Evolutionary conservation across 768 basidiomycete species (phyloP).

Genomic region (Mycena metata): DNA sequence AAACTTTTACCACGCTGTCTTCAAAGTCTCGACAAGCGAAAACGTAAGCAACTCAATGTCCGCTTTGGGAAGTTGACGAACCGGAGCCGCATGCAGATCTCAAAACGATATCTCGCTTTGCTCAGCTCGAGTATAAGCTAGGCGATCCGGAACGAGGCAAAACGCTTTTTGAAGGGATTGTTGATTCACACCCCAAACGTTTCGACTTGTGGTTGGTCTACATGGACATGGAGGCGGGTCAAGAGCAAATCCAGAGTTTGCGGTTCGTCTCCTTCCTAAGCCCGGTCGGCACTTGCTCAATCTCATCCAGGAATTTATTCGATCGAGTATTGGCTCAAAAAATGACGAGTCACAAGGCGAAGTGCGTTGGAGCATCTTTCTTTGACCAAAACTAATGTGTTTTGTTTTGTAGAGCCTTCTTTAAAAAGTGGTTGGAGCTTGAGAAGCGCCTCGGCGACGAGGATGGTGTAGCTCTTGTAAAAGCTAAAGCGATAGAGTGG

Average conservation of each 20-base stretch:
- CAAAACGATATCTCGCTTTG: constrained; percentile 96
- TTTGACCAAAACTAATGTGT: constrained; percentile 22
- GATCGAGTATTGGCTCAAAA: constrained; percentile 86
- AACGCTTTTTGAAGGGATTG: constrained; percentile 95
- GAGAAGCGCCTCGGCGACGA: constrained; percentile 91
- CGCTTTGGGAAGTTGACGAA: not conserved
- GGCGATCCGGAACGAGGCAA: constrained; percentile 96
- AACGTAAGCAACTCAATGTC: constrained; percentile 72
- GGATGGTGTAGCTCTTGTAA: constrained; percentile 83
- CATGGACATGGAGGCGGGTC: constrained; percentile 93
- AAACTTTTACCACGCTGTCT: constrained; percentile 88
- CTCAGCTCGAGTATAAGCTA: constrained; percentile 93
- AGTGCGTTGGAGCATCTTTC: constrained; percentile 66
- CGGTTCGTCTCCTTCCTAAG: constrained; percentile 60
- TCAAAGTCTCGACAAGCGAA: constrained; percentile 92
- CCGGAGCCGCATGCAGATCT: constrained; percentile 68
- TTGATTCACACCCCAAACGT: constrained; percentile 95
- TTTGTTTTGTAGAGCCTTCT: constrained; percentile 75
- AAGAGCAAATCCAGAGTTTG: constrained; percentile 82
- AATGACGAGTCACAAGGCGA: constrained; percentile 95
- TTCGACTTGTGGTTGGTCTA: constrained; percentile 98
- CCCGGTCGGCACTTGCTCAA: constrained; percentile 10
- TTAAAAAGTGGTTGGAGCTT: constrained; percentile 97
- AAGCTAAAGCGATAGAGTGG: constrained; percentile 94
- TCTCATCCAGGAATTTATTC: constrained; percentile 79